phyloP scores from a whole-genome alignment of 2,329 filamentous ascomycete genomes.

The Colletotrichum viniferum region DNA sequence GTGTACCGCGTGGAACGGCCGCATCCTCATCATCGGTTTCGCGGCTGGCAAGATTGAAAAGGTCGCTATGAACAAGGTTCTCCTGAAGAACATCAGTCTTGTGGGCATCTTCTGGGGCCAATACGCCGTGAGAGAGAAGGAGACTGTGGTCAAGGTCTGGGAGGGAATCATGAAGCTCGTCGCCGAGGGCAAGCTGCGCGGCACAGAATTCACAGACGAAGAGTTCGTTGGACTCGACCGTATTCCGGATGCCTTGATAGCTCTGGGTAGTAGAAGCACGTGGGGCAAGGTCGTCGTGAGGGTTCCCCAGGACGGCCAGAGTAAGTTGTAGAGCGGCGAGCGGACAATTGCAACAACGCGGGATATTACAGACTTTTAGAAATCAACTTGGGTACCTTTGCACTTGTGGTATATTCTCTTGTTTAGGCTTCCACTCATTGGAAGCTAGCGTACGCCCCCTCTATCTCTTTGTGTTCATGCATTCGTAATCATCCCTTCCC shows the following conservation, averaged over 20 bases:
- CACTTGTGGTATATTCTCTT: background rate
- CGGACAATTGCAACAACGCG: background rate
- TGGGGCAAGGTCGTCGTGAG: conserved; percentile 98
- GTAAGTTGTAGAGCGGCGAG: conserved; percentile 50
- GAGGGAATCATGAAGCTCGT: conserved; percentile 81
- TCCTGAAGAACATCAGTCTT: conserved; percentile 91
- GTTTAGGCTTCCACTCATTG: background rate
- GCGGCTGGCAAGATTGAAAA: conserved; percentile 74
- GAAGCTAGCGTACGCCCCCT: background rate
- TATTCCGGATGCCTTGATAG: conserved; percentile 76
- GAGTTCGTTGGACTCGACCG: conserved; percentile 83
- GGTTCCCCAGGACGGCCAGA: conserved; percentile 71
- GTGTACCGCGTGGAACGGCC: conserved; percentile 91
- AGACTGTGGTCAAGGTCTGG: conserved; percentile 78
- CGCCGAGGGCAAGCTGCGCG: conserved; percentile 75
- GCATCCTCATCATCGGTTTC: conserved; percentile 88
- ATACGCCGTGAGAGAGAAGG: conserved; percentile 75
- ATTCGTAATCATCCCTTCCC: conserved; percentile 11
- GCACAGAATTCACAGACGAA: conserved; percentile 82
- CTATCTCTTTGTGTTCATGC: conserved; percentile 2
- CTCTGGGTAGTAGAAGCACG: conserved; percentile 79
- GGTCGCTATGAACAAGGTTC: conserved; percentile 87
- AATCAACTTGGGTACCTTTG: background rate
- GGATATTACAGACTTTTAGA: background rate
- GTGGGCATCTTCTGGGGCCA: conserved; percentile 93